A percentile compares a stretch with the other conserved stretches of the same genome.
These are phyloP conservation scores for Aspergillus bertholletiae DNA, from an alignment of 495 filamentous ascomycete species.

Conservation along the genomic window DNA sequence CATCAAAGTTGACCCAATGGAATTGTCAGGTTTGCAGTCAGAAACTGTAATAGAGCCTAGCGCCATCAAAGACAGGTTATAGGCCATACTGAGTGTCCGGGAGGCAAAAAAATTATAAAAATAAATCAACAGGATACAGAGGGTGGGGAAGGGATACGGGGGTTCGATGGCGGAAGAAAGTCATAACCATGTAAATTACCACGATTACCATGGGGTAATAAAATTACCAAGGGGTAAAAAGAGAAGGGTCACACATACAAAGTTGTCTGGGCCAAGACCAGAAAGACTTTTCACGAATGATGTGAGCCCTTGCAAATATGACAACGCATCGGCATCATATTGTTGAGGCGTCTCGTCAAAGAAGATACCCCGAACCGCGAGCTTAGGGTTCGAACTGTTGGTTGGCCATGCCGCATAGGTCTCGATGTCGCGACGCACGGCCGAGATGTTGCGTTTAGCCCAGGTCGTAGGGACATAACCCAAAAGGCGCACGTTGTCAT, in stretches of 20 bases:
- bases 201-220: constrained; percentile 5
- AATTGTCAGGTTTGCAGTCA: not conserved
- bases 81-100: not conserved
- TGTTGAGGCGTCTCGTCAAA: constrained; percentile 46
- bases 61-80: not conserved
- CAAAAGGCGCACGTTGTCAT: constrained; percentile 48
- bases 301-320: constrained; percentile 37
- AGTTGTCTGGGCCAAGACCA: constrained; percentile 34
- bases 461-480: constrained; percentile 55
- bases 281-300: constrained; percentile 29
- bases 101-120: not conserved
- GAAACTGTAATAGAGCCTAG: not conserved
- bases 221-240: constrained; percentile 5
- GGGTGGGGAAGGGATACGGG: constrained; percentile 7
- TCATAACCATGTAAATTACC: not conserved
- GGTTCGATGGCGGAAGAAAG: not conserved
- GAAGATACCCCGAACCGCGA: constrained; percentile 45
- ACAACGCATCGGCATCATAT: constrained; percentile 30
- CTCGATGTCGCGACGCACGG: constrained; percentile 41
- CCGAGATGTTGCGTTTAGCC: constrained; percentile 36
- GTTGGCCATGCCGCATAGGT: constrained; percentile 47
- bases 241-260: constrained; percentile 29
- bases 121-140: not conserved
- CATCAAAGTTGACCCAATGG: not conserved
- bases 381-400: constrained; percentile 27